Base-by-base conservation (phyloP, 2,329 filamentous ascomycete species). In the Chaetothyriales sp. region DNA sequence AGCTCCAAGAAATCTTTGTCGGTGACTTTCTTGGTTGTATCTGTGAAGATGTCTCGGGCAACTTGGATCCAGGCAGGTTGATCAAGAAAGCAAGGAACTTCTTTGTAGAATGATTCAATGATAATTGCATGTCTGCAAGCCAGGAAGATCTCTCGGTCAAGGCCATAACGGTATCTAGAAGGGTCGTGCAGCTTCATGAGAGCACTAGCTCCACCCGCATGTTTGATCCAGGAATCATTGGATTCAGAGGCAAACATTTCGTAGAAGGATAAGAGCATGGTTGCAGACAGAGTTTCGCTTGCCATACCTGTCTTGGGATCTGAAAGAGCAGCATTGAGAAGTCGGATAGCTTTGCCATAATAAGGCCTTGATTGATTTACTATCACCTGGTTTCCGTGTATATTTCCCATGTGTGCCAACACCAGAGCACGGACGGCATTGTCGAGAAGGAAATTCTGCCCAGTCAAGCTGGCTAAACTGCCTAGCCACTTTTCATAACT, bases 221-320 rank as follows among this genome's bases (percentile, higher is more conserved):
- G 66, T n/a, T 60, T 60, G 3, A 67, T 55, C 65, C 66, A 69
- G 3, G 64, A 61, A 12, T 63, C 56, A 28, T 62, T 58, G n/a
- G 60, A 61, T n/a, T 64, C 66, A 39, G 61, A 64, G 28, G 62
- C 59, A 51, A 65, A 63, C 52, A 66, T 63, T 48, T 69, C 66
- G 48, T 65, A 68, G 36, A 67, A 59, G 3, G 60, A 64, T 5
- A 68, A 60, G 2, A 62, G 53, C 20, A 67, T 64, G 18, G 64
- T 65, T 1, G 66, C 62, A 7, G 63, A 62, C 2, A 69, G 51
- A 5, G 61, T 61, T 46, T 66, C 62, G 25, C 64, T 63, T 1
- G 63, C 63, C 51, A 61, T 60, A 0, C 62, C 63, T 3, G 57
- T 59, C 3, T 51, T 49, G 4, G 60, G 60, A 18, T 62, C 54